phyloP scores from a whole-genome alignment of 305 asterid genomes.

The Solanum hybrid region DNA sequence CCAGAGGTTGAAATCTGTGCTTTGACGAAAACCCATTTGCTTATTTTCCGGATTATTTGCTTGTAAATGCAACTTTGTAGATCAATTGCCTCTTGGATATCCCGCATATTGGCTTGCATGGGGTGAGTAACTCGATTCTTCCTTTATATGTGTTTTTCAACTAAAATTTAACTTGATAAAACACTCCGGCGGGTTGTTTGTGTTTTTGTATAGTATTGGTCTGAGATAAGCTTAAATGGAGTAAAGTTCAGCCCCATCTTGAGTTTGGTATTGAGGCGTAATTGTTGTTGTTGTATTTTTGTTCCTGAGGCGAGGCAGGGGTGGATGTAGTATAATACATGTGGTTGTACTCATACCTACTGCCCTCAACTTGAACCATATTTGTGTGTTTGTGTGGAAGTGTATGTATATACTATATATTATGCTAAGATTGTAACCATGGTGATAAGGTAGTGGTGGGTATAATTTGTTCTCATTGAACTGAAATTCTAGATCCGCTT shows the following conservation, averaged over 20 bases:
- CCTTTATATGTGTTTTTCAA: neutral
- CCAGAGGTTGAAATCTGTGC: conserved; percentile 1
- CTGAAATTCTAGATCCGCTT: neutral
- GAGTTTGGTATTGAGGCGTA: neutral
- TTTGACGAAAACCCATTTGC: neutral
- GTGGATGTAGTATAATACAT: neutral
- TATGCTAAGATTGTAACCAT: neutral
- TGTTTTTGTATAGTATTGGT: neutral
- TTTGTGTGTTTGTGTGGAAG: neutral
- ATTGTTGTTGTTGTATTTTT: neutral
- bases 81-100: conserved; percentile 45
- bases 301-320: neutral
- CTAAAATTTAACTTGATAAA: neutral
- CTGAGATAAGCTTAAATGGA: neutral
- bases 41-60: neutral
- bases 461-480: neutral
- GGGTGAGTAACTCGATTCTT: conserved; percentile 48
- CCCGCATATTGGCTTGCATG: conserved; percentile 60
- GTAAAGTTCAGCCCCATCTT: neutral
- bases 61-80: conserved; percentile 22
- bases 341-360: neutral
- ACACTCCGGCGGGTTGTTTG: neutral
- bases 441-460: neutral
- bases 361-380: neutral
- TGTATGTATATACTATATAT: neutral